Evolutionary conservation across 2,329 filamentous ascomycete species (phyloP), one percentile per base, ranked within the genome.

Genomic region (Ophiostoma ips): DNA sequence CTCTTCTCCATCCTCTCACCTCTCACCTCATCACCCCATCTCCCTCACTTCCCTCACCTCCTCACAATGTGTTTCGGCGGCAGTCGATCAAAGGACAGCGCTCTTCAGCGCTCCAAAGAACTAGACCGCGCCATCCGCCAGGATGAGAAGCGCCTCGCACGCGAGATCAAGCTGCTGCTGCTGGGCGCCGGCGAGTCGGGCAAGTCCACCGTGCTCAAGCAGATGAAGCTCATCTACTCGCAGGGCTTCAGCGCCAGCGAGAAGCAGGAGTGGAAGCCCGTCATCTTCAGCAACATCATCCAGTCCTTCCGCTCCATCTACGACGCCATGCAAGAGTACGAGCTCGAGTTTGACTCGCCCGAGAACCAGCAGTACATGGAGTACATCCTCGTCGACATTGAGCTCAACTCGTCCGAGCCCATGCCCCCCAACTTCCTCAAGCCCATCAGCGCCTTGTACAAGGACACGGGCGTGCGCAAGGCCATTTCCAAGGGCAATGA

Each of bases 221-320:
- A 96, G 73, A 96, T 98, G 92, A 90, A 90, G 66, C 81, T 98
- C 66, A 95, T 98, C 59, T 92, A 96, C 65, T 81, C 87, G 13
- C 82, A 88, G 65, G 90, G 92, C 47, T 96, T 96, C 70, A 87
- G 81, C 61, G 84, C 86, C 60, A 81, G 79, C 56, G 92, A 96
- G 66, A 86, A 88, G 65, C 80, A 94, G 57, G 87, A 95, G 72
- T 94, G 87, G 76, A 88, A 92, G 59, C 85, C 88, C 15, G 89
- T 95, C 61, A 89, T 96, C 58, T 96, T 95, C 68, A 89, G 83
- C 67, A 98, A 98, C 66, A 76, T 96, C 57, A 73, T 95, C 48
- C 86, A 94, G 59, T 90, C 90, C 2, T 92, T 95, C 71, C 87
- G 89, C 64, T 80, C 89, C 58, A 84, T 95, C 56, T 77, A 87